Percentiles rank a stretch among this genome's conserved stretches.
phyloP scores from a whole-genome alignment of 805 yeast genomes.

The Spathaspora sp. region DNA sequence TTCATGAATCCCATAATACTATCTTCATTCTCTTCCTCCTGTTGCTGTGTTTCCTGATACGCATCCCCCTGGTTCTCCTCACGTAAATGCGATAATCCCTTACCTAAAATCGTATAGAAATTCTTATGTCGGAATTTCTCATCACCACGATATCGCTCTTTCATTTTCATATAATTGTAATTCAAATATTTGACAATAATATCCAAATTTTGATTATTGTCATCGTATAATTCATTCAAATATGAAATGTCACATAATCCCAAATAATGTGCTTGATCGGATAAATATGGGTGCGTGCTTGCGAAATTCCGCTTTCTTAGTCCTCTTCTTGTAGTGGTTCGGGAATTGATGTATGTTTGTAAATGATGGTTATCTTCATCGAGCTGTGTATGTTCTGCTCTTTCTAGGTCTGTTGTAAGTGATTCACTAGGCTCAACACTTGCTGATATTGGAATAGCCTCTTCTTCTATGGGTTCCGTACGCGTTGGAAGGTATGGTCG shows the following conservation, averaged over 20 bases:
- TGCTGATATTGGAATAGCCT: not conserved
- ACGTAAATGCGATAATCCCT: conserved; percentile 7
- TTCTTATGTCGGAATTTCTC: conserved; percentile 35
- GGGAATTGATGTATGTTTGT: conserved; percentile 6
- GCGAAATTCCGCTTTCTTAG: conserved; percentile 40
- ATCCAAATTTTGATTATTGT: conserved; percentile 26
- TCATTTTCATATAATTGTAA: conserved; percentile 27
- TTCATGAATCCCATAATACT: not conserved
- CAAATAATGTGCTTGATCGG: conserved; percentile 43
- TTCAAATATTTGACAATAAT: conserved; percentile 33
- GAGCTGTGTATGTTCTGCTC: not conserved
- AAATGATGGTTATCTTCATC: conserved; percentile 8
- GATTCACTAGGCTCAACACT: not conserved
- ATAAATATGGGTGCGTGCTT: conserved; percentile 41
- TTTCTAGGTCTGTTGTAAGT: not conserved
- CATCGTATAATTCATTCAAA: conserved; percentile 36
- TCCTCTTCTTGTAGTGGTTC: conserved; percentile 19
- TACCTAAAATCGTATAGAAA: conserved; percentile 36
- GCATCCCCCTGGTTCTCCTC: conserved; percentile 2
- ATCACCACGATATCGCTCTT: conserved; percentile 32
- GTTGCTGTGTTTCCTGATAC: not conserved
- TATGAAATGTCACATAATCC: conserved; percentile 33
- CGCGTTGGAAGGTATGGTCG: not conserved
- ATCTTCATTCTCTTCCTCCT: not conserved
- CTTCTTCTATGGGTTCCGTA: not conserved